These are phyloP conservation scores for Ascochyta viciae-villosae DNA, from an alignment of 2,329 filamentous ascomycete genomes.

Conservation along the genomic window DNA sequence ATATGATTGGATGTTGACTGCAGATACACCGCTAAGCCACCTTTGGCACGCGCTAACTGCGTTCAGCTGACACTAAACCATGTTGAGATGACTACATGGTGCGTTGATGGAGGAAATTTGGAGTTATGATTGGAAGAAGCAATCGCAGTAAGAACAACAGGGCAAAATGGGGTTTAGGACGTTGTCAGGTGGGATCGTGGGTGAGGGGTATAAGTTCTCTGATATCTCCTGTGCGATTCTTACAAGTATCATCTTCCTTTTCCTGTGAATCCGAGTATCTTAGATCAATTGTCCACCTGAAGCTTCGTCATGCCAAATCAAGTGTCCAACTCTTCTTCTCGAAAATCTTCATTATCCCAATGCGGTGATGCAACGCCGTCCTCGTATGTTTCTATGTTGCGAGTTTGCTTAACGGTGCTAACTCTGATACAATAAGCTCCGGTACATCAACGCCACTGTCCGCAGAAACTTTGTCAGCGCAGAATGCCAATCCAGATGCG, in stretches of 20 bases:
- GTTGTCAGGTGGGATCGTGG: background rate
- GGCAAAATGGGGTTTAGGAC: background rate
- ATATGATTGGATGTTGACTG: background rate
- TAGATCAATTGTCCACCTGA: no score
- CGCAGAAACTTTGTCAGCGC: background rate
- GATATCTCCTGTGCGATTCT: background rate
- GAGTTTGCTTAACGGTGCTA: background rate
- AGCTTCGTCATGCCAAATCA: background rate
- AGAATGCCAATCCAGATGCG: background rate
- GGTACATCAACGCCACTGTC: constrained; percentile 8
- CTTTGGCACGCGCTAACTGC: background rate
- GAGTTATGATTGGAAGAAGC: constrained; percentile 2
- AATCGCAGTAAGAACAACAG: background rate
- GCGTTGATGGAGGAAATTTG: background rate
- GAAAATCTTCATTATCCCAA: background rate
- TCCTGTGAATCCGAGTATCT: background rate
- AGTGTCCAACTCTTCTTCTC: background rate
- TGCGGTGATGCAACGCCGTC: background rate
- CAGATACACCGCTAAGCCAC: background rate
- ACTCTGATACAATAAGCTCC: background rate
- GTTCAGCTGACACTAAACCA: constrained; percentile 1
- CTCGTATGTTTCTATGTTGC: background rate
- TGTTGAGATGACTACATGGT: constrained; percentile 4
- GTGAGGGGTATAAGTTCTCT: constrained; percentile 5
- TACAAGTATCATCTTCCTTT: background rate